Percentiles rank a stretch among this genome's conserved stretches.
Evolutionary conservation across 2,329 filamentous ascomycete genomes (phyloP).

Genomic region (Pleurostoma richardsiae): DNA sequence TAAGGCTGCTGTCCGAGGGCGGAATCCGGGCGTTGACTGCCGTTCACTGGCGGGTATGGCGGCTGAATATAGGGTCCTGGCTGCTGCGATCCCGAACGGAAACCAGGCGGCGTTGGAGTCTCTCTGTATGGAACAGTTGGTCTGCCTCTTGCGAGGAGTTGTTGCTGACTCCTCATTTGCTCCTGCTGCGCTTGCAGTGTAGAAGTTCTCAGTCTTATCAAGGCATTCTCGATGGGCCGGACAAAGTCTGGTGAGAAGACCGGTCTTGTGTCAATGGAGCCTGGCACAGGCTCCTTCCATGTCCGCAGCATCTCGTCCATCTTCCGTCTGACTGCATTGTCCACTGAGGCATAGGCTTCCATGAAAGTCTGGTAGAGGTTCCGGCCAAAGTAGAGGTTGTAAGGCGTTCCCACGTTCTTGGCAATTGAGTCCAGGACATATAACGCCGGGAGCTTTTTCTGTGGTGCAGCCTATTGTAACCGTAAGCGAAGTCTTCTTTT

Average conservation of each 20-base stretch:
- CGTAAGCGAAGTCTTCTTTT: no score
- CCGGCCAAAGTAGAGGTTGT: constrained; percentile 89
- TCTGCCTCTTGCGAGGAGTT: constrained; percentile 46
- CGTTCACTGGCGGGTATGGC: constrained; percentile 30
- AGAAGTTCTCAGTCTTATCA: constrained; percentile 72
- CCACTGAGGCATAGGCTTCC: constrained; percentile 90
- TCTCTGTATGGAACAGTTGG: constrained; percentile 56
- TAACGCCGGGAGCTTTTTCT: constrained; percentile 88
- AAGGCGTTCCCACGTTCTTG: constrained; percentile 97
- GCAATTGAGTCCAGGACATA: constrained; percentile 98
- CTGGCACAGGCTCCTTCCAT: constrained; percentile 95
- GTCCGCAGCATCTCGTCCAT: constrained; percentile 97
- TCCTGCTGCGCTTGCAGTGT: constrained; percentile 56
- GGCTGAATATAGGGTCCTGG: constrained; percentile 26
- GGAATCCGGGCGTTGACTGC: constrained; percentile 16
- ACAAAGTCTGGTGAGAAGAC: constrained; percentile 88
- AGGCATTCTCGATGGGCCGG: constrained; percentile 85
- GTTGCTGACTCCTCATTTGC: constrained; percentile 49
- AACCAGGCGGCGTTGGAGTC: constrained; percentile 67
- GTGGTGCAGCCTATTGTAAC: constrained; percentile 66
- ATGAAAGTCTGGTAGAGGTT: constrained; percentile 94
- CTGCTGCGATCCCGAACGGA: constrained; percentile 26
- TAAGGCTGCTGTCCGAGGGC: constrained; percentile 14
- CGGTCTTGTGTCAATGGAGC: constrained; percentile 85
- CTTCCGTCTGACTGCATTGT: constrained; percentile 74